A percentile compares a stretch with the other conserved stretches of the same genome.
These are phyloP conservation scores for Phytophthora pluvialis DNA, from an alignment of 352 stramenopile genomes.

Conservation along the genomic window DNA sequence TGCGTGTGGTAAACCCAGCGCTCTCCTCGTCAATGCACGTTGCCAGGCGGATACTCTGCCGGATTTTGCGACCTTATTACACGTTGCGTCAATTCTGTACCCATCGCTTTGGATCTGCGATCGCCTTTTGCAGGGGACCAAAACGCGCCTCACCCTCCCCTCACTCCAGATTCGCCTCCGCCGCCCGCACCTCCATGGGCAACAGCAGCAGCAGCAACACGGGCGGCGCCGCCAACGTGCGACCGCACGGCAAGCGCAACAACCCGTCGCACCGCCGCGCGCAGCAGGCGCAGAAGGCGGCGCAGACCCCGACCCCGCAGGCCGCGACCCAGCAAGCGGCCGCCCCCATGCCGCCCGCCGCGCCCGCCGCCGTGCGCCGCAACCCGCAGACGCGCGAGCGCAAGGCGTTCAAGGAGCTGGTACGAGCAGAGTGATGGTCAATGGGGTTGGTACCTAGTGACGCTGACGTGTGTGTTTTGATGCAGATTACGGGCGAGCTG, in stretches of 20 bases:
- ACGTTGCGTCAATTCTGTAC: slow-evolving; percentile 24
- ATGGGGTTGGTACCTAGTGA: no score
- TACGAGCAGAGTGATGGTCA: slow-evolving; percentile 33
- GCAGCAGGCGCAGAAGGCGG: slow-evolving; percentile 44
- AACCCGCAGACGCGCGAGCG: slow-evolving; percentile 60
- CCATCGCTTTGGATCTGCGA: slow-evolving; percentile 17
- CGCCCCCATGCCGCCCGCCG: slow-evolving; percentile 32
- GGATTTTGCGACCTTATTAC: slow-evolving; percentile 11
- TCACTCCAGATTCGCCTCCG: slow-evolving; percentile 28
- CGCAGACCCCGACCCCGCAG: slow-evolving; percentile 20
- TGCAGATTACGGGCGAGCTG: slow-evolving; percentile 83
- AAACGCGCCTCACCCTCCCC: neutral
- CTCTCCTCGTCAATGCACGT: slow-evolving; percentile 5
- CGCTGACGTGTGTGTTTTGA: neutral
- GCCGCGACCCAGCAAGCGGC: slow-evolving; percentile 13
- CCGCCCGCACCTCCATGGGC: slow-evolving; percentile 45
- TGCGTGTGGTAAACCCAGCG: neutral
- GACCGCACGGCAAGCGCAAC: slow-evolving; percentile 49
- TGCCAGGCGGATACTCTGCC: slow-evolving; percentile 12
- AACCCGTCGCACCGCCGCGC: slow-evolving; percentile 46
- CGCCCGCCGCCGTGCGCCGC: slow-evolving; percentile 31
- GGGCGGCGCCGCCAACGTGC: slow-evolving; percentile 36
- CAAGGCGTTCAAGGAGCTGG: slow-evolving; percentile 77
- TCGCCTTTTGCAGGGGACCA: neutral
- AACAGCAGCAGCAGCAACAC: slow-evolving; percentile 72